phyloP scores from a whole-genome alignment of 2,329 filamentous ascomycete genomes.

The Exophiala calicioides region DNA sequence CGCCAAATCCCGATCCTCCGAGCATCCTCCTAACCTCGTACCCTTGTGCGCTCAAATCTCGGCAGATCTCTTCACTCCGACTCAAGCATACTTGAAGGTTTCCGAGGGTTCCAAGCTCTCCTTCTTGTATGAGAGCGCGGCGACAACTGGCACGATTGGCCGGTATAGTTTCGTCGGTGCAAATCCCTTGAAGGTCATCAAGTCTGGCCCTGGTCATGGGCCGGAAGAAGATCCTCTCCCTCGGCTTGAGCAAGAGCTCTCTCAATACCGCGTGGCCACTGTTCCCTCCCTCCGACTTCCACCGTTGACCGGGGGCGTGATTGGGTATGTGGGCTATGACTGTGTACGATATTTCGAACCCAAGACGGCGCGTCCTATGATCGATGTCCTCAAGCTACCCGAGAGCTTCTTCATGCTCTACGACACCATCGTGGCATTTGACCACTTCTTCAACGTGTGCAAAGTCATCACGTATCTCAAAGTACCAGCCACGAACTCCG shows the following conservation, averaged over 20 bases:
- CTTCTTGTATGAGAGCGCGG: conserved; percentile 94
- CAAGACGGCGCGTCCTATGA: conserved; percentile 84
- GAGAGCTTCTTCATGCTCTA: conserved; percentile 97
- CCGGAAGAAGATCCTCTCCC: conserved; percentile 81
- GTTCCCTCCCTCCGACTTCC: conserved; percentile 82
- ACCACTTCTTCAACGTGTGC: conserved; percentile 89
- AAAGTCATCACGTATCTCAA: conserved; percentile 91
- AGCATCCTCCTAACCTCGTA: conserved; percentile 72
- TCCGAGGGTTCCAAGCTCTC: conserved; percentile 66
- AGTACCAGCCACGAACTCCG: conserved; percentile 58
- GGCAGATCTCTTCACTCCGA: conserved; percentile 90
- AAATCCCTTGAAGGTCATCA: conserved; percentile 74
- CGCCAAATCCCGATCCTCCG: conserved; percentile 50
- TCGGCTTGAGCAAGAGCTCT: conserved; percentile 76
- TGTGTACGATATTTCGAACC: conserved; percentile 98
- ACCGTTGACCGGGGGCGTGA: conserved; percentile 84
- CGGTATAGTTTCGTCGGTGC: conserved; percentile 94
- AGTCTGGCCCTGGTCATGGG: conserved; percentile 85
- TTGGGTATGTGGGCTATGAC: conserved; percentile 97
- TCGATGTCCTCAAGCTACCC: conserved; percentile 84
- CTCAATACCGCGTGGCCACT: conserved; percentile 74
- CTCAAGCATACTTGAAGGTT: conserved; percentile 85
- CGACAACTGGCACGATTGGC: conserved; percentile 85
- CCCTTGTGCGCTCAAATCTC: conserved; percentile 82
- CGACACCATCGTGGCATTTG: conserved; percentile 90